Percentiles rank a stretch among this genome's conserved stretches.
Conservation (phyloP, 345 rosid genomes). For the Sonneratia caseolaris region DNA sequence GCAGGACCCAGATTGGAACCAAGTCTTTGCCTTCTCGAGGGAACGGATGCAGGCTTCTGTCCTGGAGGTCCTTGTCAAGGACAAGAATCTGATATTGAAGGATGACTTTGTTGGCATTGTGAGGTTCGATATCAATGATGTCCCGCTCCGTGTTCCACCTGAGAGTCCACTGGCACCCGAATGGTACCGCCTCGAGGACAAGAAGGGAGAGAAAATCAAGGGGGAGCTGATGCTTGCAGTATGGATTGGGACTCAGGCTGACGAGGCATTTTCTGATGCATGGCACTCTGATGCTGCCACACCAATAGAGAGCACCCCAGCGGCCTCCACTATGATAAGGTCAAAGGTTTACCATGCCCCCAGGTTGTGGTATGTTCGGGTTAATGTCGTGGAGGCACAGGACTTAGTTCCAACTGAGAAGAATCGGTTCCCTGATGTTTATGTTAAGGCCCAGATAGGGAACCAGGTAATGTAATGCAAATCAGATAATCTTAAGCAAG, state of each 20-base stretch:
- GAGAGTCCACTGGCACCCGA: constrained; percentile 97
- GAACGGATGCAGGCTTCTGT: constrained; percentile 87
- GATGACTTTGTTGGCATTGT: constrained; percentile 85
- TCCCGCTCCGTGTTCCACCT: constrained; percentile 90
- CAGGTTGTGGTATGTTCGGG: constrained; percentile 84
- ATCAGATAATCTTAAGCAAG: background rate
- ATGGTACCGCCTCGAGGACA: constrained; percentile 86
- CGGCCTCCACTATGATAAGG: constrained; percentile 45
- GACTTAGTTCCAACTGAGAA: constrained; percentile 71
- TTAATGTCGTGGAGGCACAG: constrained; percentile 86
- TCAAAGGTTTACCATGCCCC: constrained; percentile 98
- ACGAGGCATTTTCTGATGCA: constrained; percentile 95
- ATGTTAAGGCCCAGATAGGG: constrained; percentile 69
- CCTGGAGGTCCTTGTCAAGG: constrained; percentile 76
- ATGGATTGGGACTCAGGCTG: constrained; percentile 99
- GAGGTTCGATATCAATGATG: constrained; percentile 71
- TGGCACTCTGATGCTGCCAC: constrained; percentile 98
- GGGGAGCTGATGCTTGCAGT: constrained; percentile 96
- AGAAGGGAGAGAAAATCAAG: constrained; percentile 71
- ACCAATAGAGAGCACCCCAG: constrained; percentile 52
- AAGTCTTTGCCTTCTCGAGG: constrained; percentile 93
- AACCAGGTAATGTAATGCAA: constrained; percentile 28
- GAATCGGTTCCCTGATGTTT: constrained; percentile 75
- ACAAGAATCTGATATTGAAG: constrained; percentile 64
- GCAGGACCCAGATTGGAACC: constrained; percentile 88